Evolutionary conservation across 495 filamentous ascomycete genomes (phyloP).

Genomic region (Daldinia concentrica): DNA sequence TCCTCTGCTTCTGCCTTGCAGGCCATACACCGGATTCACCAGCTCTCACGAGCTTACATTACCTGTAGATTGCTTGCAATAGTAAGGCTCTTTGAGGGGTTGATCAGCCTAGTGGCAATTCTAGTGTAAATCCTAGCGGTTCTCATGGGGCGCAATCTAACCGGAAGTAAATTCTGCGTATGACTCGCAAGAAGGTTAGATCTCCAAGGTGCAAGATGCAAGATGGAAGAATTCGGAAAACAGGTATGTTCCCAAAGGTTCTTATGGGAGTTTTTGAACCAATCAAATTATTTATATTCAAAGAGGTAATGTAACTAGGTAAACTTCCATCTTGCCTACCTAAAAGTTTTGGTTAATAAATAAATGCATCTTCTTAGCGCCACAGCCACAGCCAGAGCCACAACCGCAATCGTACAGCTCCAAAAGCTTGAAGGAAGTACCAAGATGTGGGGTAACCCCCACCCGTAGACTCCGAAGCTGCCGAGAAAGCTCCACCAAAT

Average conservation of each 20-base stretch:
- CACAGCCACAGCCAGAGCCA: too few species aligned
- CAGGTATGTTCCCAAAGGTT: neutral
- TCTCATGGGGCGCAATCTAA: constrained; percentile 5
- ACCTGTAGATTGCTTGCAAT: constrained; percentile 8
- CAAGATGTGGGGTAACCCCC: constrained; percentile 22
- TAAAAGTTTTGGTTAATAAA: too few species aligned
- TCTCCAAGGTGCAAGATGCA: neutral
- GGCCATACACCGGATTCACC: constrained; percentile 25
- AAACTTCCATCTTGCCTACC: too few species aligned
- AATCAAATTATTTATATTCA: too few species aligned
- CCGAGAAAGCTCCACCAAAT: constrained; percentile 4
- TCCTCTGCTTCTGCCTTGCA: constrained; percentile 14
- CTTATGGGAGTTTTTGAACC: too few species aligned
- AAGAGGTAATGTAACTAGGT: too few species aligned
- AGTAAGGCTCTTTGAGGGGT: constrained; percentile 7
- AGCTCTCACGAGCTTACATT: constrained; percentile 24
- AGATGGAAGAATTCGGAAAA: neutral
- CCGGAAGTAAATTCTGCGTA: neutral
- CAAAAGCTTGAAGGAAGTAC: too few species aligned
- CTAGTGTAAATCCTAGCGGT: neutral
- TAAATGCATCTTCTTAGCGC: too few species aligned
- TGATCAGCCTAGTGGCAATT: neutral
- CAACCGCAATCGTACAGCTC: too few species aligned
- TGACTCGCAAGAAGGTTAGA: neutral
- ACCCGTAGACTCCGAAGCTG: constrained; percentile 3